These are phyloP conservation scores for Puccinia horiana DNA, from an alignment of 1,284 basidiomycete species.

Conservation along the genomic window DNA sequence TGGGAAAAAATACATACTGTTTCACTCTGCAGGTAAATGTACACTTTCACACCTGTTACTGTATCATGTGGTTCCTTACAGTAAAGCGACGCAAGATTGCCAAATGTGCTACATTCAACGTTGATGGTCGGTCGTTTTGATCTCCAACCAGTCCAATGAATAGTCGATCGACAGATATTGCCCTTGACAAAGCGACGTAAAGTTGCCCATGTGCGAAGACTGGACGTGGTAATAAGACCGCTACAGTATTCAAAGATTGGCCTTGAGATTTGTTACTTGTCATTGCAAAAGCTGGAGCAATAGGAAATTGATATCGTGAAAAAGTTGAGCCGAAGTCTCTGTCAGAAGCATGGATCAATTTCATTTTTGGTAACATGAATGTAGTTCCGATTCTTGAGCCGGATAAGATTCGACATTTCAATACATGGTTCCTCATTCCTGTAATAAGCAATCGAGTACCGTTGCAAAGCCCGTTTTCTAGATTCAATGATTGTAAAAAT, in stretches of 20 bases:
- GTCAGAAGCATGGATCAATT: not conserved
- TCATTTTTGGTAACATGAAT: not conserved
- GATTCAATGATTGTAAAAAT: not conserved
- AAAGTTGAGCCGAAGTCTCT: not conserved
- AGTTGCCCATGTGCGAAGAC: conserved; percentile 14
- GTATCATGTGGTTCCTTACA: too few species aligned
- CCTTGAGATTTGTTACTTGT: conserved; percentile 13
- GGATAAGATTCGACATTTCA: not conserved
- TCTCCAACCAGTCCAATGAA: not conserved
- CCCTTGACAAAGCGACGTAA: not conserved
- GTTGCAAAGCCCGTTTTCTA: not conserved
- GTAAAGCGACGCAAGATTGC: too few species aligned
- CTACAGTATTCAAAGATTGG: not conserved
- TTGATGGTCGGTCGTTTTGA: too few species aligned
- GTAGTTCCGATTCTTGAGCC: not conserved
- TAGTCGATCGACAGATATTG: not conserved
- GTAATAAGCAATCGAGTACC: not conserved
- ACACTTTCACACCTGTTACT: too few species aligned
- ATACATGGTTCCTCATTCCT: not conserved
- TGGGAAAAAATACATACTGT: too few species aligned
- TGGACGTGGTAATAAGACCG: not conserved
- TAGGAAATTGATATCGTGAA: not conserved
- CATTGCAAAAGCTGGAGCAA: not conserved
- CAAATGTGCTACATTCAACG: too few species aligned
- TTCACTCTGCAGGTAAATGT: too few species aligned